Evolutionary conservation across 2,329 filamentous ascomycete genomes (phyloP).

Genomic region (Elsinoe fawcettii): DNA sequence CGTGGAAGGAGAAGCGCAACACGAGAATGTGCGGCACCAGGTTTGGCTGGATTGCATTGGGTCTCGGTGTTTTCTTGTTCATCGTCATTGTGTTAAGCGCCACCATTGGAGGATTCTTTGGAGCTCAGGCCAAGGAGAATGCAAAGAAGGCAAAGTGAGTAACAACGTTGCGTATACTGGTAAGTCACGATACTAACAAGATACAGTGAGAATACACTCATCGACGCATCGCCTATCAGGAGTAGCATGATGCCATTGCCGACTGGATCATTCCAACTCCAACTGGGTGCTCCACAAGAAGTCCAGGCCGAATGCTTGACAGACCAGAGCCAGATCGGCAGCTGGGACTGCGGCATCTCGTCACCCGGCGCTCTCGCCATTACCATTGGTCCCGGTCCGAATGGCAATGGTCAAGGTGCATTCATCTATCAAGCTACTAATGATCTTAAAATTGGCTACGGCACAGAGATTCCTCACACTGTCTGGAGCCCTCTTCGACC

Average conservation of each 20-base stretch:
- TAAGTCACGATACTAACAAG: not conserved
- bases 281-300: conserved; percentile 43
- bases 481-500: conserved; percentile 40
- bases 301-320: conserved; percentile 51
- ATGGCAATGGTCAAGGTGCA: conserved; percentile 23
- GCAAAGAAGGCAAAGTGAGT: conserved; percentile 12
- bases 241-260: conserved; percentile 47
- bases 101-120: conserved; percentile 30
- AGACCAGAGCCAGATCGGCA: conserved; percentile 46
- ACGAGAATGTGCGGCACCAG: conserved; percentile 30
- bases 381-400: conserved; percentile 22
- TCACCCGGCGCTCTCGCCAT: conserved; percentile 25
- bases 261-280: conserved; percentile 50
- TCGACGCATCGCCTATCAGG: conserved; percentile 46
- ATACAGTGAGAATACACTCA: conserved; percentile 10
- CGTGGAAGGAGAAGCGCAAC: conserved; percentile 33
- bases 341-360: conserved; percentile 56
- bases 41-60: conserved; percentile 29
- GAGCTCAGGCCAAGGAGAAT: conserved; percentile 20
- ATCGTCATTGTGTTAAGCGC: conserved; percentile 29
- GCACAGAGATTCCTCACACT: conserved; percentile 50
- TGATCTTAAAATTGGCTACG: conserved; percentile 44
- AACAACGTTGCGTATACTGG: not conserved
- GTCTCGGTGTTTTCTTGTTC: conserved; percentile 24
- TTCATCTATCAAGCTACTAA: conserved; percentile 25